Evolutionary conservation across 371 early-diverging fungal genomes (phyloP), one percentile per base, ranked within the genome.

Genomic region (Encephalitozoon intestinalis): DNA sequence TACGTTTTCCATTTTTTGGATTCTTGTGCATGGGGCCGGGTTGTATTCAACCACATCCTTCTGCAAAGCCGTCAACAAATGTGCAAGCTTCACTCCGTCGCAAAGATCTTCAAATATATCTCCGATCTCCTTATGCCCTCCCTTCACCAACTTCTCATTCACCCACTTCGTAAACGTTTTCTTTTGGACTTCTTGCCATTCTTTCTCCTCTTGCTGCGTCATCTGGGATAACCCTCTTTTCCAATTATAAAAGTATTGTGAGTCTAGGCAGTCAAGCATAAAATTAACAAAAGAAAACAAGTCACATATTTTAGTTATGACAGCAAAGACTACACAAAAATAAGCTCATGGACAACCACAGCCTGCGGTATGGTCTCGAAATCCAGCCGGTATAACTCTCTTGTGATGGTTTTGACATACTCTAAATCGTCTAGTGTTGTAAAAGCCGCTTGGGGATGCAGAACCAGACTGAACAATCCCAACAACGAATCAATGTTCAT

Each of bases 1-100:
- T 66, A 92, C 87, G 86, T 96, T 97, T 78, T 97, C 96, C 70
- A 94, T 89, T 67, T 91, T 92, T 81, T 95, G 94, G 70, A 96
- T 90, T 49, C 92, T 88, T 84, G 92, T 87, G 74, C 87, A 87
- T n/a, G 96, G 94, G 75, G 87, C 87, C 73, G 88, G 87, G 87
- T 92, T 92, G 37, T 92, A 87, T 65, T 90, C 89, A 63, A 94
- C 89, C 28, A 58, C 87, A 87, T 54, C 90, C 89, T 75, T 89
- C 89, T 58, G 87, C 81, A 63, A 89, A 85, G 81, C 88, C 89
- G 52, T 58, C 52, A 81, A 41, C 44, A 84, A 63, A 49, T 79
- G 52, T 23, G 23, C 51, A 34, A 84, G 52, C 9, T 26, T 34
- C 34, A 90, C 92, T 50, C 95, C 96, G 73, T 89, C 89, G 0